Conservation (phyloP, 2,329 filamentous ascomycete species). For the Colletotrichum camelliae region DNA sequence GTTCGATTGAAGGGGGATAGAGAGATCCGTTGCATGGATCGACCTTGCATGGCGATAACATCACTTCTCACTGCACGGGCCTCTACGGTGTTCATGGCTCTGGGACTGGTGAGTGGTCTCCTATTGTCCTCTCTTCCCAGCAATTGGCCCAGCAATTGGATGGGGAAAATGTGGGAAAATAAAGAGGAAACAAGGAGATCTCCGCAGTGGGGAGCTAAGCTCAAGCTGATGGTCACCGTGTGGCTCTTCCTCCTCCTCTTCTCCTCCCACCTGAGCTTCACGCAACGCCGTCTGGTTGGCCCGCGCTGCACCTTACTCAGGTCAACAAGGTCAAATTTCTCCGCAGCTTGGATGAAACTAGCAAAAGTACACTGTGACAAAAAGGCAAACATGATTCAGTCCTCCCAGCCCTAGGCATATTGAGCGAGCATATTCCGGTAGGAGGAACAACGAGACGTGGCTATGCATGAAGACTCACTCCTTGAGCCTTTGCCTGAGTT, state of each 20-base stretch:
- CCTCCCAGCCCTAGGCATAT: background rate
- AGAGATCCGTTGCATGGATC: background rate
- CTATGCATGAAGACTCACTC: background rate
- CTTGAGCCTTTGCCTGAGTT: background rate
- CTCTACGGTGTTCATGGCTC: background rate
- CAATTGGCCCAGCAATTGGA: background rate
- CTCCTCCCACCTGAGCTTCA: background rate
- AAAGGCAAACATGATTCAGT: constrained; percentile 12
- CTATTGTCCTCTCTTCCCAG: background rate
- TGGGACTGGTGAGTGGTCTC: background rate
- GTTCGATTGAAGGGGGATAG: background rate
- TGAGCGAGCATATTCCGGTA: background rate
- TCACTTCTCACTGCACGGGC: background rate
- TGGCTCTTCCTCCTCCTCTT: background rate
- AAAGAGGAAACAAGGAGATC: background rate
- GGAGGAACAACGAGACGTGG: background rate
- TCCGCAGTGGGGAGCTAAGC: background rate
- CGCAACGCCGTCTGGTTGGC: background rate
- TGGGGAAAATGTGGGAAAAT: background rate
- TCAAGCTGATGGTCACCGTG: background rate
- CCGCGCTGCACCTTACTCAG: background rate
- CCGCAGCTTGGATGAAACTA: background rate
- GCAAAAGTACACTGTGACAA: background rate
- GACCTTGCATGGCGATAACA: background rate
- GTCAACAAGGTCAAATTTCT: background rate